Evolutionary conservation across 768 basidiomycete species (phyloP), one percentile per base, ranked within the genome.

Genomic region (Kwoniella mangroviensis): DNA sequence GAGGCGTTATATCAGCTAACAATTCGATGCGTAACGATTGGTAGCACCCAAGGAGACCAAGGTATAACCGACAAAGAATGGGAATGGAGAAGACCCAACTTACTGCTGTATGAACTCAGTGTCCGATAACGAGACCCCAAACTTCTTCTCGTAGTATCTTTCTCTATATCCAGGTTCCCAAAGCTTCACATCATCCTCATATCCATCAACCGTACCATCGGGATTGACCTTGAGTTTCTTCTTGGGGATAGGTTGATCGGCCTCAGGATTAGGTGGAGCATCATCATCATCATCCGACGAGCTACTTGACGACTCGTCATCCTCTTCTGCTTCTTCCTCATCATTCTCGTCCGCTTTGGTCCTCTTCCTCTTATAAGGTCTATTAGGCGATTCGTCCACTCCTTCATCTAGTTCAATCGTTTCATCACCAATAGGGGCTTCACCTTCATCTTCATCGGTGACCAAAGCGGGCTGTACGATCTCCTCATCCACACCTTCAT

Each of bases 111-210:
- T 87, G 83, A 94, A 91, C 68, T 90, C 89, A 2, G 76, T 81
- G 75, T 98, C 92, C n/a, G 84, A 86, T 21, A 87, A 82, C 73
- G 90, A 88, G 13, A 92, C 85, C 2, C 90, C 90, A 78, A 98
- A 99, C 84, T 99, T 99, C 79, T 92, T 90, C 56, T 87, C 86
- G 77, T 99, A 99, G 82, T 99, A 99, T 51, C 97, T 89, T 74
- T 95, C 93, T 81, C 89, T 90, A 83, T 99, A 99, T 28, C 96
- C 97, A 1, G 94, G 90, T 83, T 98, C 94, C 90, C 93, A 99
- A 22, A 98, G 85, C 79, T 96, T 90, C 75, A 99, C 93, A 45
- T 89, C 90, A 79, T 99, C 97, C 73, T 90, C 90, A 83, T 98
- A 95, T 7, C 78, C 78, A 65, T 95, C 92, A 34, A 98, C 95